Evolutionary conservation across 805 yeast genomes (phyloP), one percentile per base, ranked within the genome.

Genomic region (Cyberlindnera euphorbiae): DNA sequence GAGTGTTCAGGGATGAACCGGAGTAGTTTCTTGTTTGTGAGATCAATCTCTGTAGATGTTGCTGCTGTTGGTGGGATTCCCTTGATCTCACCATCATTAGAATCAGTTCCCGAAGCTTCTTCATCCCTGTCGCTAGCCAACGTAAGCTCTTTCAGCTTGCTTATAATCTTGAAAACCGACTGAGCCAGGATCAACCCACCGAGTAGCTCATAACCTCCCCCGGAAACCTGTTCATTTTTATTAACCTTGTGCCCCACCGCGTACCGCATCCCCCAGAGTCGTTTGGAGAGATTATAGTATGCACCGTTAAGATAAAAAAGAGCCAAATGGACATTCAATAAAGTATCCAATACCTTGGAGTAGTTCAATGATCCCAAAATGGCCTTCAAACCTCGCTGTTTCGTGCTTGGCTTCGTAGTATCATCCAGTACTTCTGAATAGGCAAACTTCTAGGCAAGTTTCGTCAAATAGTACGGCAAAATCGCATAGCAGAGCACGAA

Each of bases 261-360:
- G 55, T 90, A 90, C 26, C 95, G 63, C 55, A 90, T 55, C 0
- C 96, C 96, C 56, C 80, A 77, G 0, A 87, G 13, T 26, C 97
- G 65, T 49, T 87, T 88, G 2, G 84, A 73, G 5, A 88, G 46
- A 33, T 82, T 79, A 60, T 89, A 89, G 57, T 82, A 93, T 19
- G 79, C 71, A 3, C 97, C 97, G 29, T 69, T 70, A 52, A 89
- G 75, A 59, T 90, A 90, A 56, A 90, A 90, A 0, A 84, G 25
- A 0, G 95, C 90, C 34, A 88, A 59, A 56, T 90, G 95, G 12
- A 84, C 39, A 49, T 83, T 82, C 55, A 77, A 60, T 6, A 83
- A 37, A 2, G 73, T 33, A 42, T 79, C 80, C 21, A 76, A 47
- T 4, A 75, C 47, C 35, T 65, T 63, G 13, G 69, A 52, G 46